These are phyloP conservation scores for Pelargonium fulgidum DNA, from an alignment of 441 rosid species.

Conservation along the genomic window DNA sequence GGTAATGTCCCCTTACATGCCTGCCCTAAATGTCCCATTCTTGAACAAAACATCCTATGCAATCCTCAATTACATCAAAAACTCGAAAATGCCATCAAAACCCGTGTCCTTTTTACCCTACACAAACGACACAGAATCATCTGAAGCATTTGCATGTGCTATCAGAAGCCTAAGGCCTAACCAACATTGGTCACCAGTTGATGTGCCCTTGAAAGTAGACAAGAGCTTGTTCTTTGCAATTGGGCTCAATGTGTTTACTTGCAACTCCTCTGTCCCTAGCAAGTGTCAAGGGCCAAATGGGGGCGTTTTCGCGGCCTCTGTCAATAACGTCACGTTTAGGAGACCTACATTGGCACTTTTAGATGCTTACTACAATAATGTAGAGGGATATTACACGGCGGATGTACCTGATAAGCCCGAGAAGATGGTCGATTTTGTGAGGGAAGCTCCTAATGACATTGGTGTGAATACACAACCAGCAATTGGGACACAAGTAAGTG, in stretches of 20 bases:
- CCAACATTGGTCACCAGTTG: slow-evolving; percentile 12
- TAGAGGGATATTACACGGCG: slow-evolving; percentile 12
- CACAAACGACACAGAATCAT: slow-evolving; percentile 16
- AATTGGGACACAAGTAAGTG: slow-evolving; percentile 19
- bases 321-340: slow-evolving; percentile 15
- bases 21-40: slow-evolving; percentile 12
- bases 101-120: slow-evolving; percentile 7
- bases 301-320: slow-evolving; percentile 7
- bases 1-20: slow-evolving; percentile 20
- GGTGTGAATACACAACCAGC: slow-evolving; percentile 8
- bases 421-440: slow-evolving; percentile 15
- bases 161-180: slow-evolving; percentile 8
- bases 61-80: slow-evolving; percentile 3
- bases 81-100: not conserved
- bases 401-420: slow-evolving; percentile 23
- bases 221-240: slow-evolving; percentile 17
- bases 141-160: slow-evolving; percentile 16
- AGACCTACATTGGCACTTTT: slow-evolving; percentile 14
- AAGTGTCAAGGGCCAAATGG: slow-evolving; percentile 14
- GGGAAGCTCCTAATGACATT: slow-evolving; percentile 12
- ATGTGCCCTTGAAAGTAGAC: slow-evolving; percentile 16
- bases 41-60: slow-evolving; percentile 19
- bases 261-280: not conserved
- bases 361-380: slow-evolving; percentile 12
- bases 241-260: slow-evolving; percentile 11